These are phyloP conservation scores for Leptographium wingfieldii DNA, from an alignment of 2,329 filamentous ascomycete species.

Conservation along the genomic window DNA sequence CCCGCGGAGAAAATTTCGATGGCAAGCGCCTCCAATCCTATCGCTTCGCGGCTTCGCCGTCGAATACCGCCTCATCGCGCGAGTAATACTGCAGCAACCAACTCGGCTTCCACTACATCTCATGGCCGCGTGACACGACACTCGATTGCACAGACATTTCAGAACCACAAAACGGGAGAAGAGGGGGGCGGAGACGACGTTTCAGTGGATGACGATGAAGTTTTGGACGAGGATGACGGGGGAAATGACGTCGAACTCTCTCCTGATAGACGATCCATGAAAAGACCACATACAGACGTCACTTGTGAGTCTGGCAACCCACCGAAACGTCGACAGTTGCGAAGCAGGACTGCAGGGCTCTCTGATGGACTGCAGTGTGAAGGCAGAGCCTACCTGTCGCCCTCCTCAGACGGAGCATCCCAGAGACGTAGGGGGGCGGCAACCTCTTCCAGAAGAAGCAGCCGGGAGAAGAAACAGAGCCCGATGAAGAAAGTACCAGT, in stretches of 20 bases:
- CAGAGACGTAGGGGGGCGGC: background rate
- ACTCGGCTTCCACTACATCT: background rate
- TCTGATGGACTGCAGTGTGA: background rate
- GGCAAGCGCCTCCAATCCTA: background rate
- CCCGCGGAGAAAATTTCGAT: background rate
- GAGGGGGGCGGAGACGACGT: constrained; percentile 4
- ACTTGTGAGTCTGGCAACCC: background rate
- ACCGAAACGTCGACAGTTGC: background rate
- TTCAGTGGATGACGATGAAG: background rate
- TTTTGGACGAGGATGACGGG: background rate
- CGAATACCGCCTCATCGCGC: background rate
- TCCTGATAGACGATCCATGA: background rate
- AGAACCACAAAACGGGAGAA: constrained; percentile 1
- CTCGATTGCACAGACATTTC: background rate
- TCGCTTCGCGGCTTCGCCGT: constrained; percentile 4
- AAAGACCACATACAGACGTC: background rate
- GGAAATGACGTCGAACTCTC: background rate
- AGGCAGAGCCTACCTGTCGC: constrained; percentile 3
- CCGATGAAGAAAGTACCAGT: background rate
- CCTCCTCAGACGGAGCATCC: constrained; percentile 1
- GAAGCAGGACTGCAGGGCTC: background rate
- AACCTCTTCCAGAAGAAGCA: background rate
- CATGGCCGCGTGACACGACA: constrained; percentile 7
- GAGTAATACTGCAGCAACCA: background rate
- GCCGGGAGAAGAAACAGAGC: background rate